Evolutionary conservation across 176 grass and related monocot genomes (phyloP), one percentile per base, ranked within the genome.

Genomic region (Dendrocalamus sinicus): DNA sequence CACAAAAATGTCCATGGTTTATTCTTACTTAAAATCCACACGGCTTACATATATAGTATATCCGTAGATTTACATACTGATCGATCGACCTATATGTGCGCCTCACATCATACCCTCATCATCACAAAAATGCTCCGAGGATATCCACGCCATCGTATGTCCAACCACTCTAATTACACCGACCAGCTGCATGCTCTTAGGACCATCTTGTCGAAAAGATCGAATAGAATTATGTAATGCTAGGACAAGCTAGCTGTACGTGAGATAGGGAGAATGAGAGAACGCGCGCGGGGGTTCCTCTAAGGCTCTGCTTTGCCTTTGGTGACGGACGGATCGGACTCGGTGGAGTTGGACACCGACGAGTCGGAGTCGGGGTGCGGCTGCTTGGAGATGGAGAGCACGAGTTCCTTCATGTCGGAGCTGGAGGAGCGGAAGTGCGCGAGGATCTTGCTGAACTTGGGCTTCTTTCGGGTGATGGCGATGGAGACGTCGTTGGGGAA

Each of bases 401-500:
- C 84, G 30, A 82, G 19, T 8, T 94, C 93, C 90, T 92, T 92
- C 28, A 83, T 81, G 69, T 98, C 96, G 14, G 96, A 88, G 85
- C 81, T 91, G 32, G 90, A 87, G 14, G 96, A 99, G 78, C 90
- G 89, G 20, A 99, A 70, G 65, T 92, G 86, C 58, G 88, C 72
- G 0, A 99, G 84, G 81, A 92, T 88, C 87, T 91, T 94, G 78
- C 91, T 91, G 82, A 96, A 99, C 81, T 91, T 98, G 15, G 92
- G 88, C 70, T 85, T 92, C 39, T 69, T 91, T 37, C 81, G 70
- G 2, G 93, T 96, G 80, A 99, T 94, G 79, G 96, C 96, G 72
- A 99, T 99, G 75, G 96, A 92, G 45, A 99, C 86, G 74, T 99
- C 96, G 69, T 99, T 99, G 48, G 96, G 96, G 89, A 99, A 99